These are phyloP conservation scores for Elsinoe perseae DNA, from an alignment of 2,329 filamentous ascomycete genomes.

Conservation along the genomic window DNA sequence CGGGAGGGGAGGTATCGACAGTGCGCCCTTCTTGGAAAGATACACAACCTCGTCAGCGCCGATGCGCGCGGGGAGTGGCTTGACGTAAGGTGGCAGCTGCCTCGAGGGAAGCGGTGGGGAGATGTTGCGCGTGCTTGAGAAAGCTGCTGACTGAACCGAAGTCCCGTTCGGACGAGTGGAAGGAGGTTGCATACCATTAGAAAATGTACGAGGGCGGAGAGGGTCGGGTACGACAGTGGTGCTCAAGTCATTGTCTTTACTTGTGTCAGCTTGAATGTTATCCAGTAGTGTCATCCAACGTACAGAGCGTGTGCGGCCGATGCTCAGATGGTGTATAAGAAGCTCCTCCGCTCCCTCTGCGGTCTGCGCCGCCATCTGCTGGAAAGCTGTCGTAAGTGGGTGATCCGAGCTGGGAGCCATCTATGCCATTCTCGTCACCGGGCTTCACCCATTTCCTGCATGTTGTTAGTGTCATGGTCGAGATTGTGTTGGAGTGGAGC, in stretches of 20 bases:
- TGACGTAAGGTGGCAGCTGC: constrained; percentile 61
- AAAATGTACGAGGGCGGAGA: constrained; percentile 12
- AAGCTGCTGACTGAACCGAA: background rate
- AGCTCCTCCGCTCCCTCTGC: constrained; percentile 1
- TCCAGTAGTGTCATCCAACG: constrained; percentile 27
- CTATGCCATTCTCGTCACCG: constrained; percentile 17
- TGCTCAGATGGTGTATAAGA: constrained; percentile 32
- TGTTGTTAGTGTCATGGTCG: background rate
- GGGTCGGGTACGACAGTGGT: background rate
- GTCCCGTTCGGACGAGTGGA: constrained; percentile 20
- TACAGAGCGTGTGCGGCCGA: constrained; percentile 58
- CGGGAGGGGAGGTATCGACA: constrained; percentile 61
- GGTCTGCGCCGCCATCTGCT: constrained; percentile 1
- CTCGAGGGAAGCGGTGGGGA: constrained; percentile 25
- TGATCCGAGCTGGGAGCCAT: background rate
- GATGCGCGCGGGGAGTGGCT: constrained; percentile 68
- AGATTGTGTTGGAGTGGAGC: constrained; percentile 24
- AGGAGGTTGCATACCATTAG: constrained; percentile 23
- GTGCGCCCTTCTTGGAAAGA: constrained; percentile 72
- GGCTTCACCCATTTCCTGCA: constrained; percentile 30
- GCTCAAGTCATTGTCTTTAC: constrained; percentile 9
- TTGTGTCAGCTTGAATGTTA: background rate
- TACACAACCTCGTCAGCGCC: constrained; percentile 76
- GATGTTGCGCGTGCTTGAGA: background rate
- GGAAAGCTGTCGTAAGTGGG: constrained; percentile 10